Percentiles rank a stretch among this genome's conserved stretches.
Conservation (phyloP, 2,329 filamentous ascomycete genomes). For the Alternaria atra region DNA sequence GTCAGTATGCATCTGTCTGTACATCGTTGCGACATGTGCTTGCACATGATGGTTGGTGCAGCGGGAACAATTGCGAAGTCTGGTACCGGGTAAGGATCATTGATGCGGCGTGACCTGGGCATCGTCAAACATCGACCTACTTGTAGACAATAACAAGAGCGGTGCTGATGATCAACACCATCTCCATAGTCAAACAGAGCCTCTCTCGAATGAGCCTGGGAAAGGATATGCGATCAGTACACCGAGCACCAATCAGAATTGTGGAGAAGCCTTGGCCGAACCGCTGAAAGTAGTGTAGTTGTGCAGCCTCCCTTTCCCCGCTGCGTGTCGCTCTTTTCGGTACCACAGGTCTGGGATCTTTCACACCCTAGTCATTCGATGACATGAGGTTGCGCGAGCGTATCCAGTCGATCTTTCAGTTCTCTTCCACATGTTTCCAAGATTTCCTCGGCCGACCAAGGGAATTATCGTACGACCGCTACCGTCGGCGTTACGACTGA, state of each 20-base stretch:
- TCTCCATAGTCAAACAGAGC: not conserved
- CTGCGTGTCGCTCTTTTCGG: constrained; percentile 8
- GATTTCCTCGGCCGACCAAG: not conserved
- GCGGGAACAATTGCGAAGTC: not conserved
- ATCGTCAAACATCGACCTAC: not conserved
- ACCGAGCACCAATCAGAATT: not conserved
- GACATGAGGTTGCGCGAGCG: not conserved
- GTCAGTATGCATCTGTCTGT: not conserved
- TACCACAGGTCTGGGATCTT: constrained; percentile 8
- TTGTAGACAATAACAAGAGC: not conserved
- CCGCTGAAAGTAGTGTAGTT: constrained; percentile 5
- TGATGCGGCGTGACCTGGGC: not conserved
- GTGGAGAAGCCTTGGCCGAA: not conserved
- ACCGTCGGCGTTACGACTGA: not conserved
- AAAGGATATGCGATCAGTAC: not conserved
- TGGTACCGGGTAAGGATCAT: not conserved
- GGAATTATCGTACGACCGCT: not conserved
- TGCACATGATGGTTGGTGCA: not conserved
- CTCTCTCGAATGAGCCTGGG: not conserved
- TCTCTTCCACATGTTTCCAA: not conserved
- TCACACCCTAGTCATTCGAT: not conserved
- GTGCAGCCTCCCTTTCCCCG: constrained; percentile 9
- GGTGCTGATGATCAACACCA: not conserved
- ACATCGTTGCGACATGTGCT: not conserved
- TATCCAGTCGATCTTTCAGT: not conserved